Percentiles rank a stretch among this genome's conserved stretches.
Conservation (phyloP, 2,329 filamentous ascomycete species). For the Colletotrichum tofieldiae region DNA sequence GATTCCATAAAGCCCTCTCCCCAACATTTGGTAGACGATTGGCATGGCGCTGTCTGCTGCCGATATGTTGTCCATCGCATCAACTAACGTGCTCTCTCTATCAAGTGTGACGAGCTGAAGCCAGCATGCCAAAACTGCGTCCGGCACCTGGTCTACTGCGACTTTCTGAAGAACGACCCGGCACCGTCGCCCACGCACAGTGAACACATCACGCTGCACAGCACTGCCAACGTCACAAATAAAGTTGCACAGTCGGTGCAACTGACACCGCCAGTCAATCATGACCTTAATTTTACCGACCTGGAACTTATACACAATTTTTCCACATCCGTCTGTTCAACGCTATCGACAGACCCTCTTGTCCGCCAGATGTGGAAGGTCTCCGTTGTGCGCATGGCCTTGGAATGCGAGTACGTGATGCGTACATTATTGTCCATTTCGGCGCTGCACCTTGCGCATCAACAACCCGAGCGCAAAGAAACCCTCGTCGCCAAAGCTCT, state of each 20-base stretch:
- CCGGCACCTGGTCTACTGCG: constrained; percentile 47
- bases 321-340: constrained; percentile 63
- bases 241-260: not conserved
- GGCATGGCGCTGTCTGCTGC: no score
- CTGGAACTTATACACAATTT: constrained; percentile 70
- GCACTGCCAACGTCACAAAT: not conserved
- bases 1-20: not conserved
- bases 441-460: constrained; percentile 64
- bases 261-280: constrained; percentile 36
- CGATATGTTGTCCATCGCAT: no score
- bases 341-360: constrained; percentile 58
- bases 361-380: constrained; percentile 64
- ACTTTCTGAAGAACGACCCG: constrained; percentile 44
- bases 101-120: constrained; percentile 48
- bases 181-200: not conserved
- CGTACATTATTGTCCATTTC: constrained; percentile 65
- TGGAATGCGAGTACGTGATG: constrained; percentile 64
- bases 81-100: not conserved
- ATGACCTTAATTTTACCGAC: constrained; percentile 58
- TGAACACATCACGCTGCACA: constrained; percentile 19
- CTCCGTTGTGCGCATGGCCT: constrained; percentile 62
- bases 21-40: not conserved
- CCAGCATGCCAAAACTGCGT: constrained; percentile 49
- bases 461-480: constrained; percentile 54
- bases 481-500: constrained; percentile 52